Conservation (phyloP, 2,329 filamentous ascomycete genomes). For the Cytospora paraplurivora region DNA sequence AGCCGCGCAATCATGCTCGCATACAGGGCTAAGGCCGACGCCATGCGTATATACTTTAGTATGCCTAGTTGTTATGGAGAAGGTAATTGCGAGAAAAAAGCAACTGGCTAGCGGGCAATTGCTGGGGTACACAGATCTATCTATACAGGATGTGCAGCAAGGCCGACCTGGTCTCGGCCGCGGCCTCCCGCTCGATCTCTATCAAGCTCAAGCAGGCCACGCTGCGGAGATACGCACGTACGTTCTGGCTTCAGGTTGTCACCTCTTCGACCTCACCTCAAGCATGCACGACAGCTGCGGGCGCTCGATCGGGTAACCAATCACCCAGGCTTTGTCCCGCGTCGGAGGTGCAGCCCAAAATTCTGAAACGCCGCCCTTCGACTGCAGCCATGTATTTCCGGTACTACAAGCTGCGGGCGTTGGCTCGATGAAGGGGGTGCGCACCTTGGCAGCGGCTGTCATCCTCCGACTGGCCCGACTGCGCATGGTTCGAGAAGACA, state of each 20-base stretch:
- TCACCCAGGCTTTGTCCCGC: slow-evolving; percentile 3
- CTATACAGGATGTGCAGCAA: not conserved
- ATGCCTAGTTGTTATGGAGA: too few species aligned
- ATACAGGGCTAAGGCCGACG: slow-evolving; percentile 1
- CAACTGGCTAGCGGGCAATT: not conserved
- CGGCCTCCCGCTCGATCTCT: not conserved
- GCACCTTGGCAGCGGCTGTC: slow-evolving; percentile 5
- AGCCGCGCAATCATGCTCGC: slow-evolving; percentile 13
- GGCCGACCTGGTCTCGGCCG: not conserved
- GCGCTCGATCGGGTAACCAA: slow-evolving; percentile 11
- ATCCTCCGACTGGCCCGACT: slow-evolving; percentile 9
- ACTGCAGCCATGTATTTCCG: slow-evolving; percentile 2
- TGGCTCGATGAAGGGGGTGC: not conserved
- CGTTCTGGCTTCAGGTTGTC: not conserved
- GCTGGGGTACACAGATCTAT: too few species aligned
- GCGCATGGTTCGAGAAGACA: not conserved
- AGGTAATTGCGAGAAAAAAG: not conserved
- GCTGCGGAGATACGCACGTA: not conserved
- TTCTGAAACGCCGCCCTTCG: slow-evolving; percentile 16
- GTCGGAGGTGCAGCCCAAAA: slow-evolving; percentile 9
- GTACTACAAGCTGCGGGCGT: not conserved
- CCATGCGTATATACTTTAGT: not conserved
- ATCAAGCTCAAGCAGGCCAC: not conserved
- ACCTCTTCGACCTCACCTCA: not conserved
- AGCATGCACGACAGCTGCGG: slow-evolving; percentile 4